These are phyloP conservation scores for Takakia lepidozioides DNA, from an alignment of 225 moss, liverwort and hornwort species.

Conservation along the genomic window DNA sequence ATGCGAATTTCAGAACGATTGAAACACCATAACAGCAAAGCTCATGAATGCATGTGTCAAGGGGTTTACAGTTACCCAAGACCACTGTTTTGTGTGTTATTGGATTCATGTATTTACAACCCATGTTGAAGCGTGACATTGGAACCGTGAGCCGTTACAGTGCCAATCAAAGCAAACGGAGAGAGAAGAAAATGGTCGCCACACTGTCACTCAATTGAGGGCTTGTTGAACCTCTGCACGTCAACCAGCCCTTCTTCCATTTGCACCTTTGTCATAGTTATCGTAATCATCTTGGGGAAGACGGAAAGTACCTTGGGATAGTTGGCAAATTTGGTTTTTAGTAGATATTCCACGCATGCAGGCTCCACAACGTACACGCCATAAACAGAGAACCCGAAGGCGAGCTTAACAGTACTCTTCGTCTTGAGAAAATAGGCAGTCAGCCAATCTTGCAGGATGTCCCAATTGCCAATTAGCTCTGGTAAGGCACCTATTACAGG, in stretches of 20 bases:
- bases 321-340: conserved; percentile 9
- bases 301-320: conserved; percentile 20
- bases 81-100: no score
- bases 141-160: no score
- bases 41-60: neutral
- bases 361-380: conserved; percentile 16
- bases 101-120: no score
- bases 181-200: no score
- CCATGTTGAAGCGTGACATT: no score
- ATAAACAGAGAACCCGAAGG: neutral
- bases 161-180: no score
- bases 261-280: no score
- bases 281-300: no score
- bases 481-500: conserved; percentile 6
- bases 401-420: conserved; percentile 4
- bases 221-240: no score
- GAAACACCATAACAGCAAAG: neutral
- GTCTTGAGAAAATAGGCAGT: conserved; percentile 4
- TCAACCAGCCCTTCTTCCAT: no score
- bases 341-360: conserved; percentile 14
- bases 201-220: no score
- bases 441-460: conserved; percentile 10
- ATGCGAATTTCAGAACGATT: neutral
- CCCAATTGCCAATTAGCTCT: conserved; percentile 13
- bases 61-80: no score